Base-by-base conservation (phyloP, 495 filamentous ascomycete genomes). In the Glonium stellatum region DNA sequence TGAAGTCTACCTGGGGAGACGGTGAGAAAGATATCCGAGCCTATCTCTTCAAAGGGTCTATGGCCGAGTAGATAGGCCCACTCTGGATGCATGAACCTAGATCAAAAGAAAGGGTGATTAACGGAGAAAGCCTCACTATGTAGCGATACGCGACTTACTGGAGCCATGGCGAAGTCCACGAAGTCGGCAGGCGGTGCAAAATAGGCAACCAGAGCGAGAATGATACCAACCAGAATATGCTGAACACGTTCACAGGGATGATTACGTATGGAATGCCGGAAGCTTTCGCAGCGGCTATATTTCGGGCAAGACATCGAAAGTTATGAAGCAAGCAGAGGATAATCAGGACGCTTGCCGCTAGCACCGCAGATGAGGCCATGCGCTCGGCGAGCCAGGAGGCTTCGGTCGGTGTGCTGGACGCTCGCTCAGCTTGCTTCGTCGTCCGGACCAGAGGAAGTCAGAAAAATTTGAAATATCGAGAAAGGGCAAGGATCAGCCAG, bases 1-100 rank as follows among this genome's bases (percentile, higher is more conserved):
- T 74, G 61, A 18, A 79, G 70, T 15, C 56, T 64, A 10, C 67
- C 69, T 0, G 84, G 82, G 0, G 78, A 73, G 1, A 82, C 82
- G 34, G 78, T 66, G 4, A 88, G 31, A 67, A 88, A 83, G 13
- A 75, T 75, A 60, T 81, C 80, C n/a, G 64, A 60, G n/a, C 71
- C 75, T 4, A 75, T 37, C 11, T 69, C 51, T 18, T 60, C 66
- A 62, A 80, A 82, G 4, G 73, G 67, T 21, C 69, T 68, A 60
- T 78, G 75, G 1, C 67, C 65, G n/a, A 68, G 47, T 3, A 52
- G 35, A 73, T 77, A 82, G 5, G 58, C 35, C 71, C 74, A 79
- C 9, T 79, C 73, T 0, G 72, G 66, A 19, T 67, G 60, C 18
- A 71, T 47, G 35, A 70, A 71, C 2, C 68, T 76, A 57, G 25